Evolutionary conservation across 2,329 filamentous ascomycete genomes (phyloP), one percentile per base, ranked within the genome.

Genomic region (Cladophialophora carrionii): DNA sequence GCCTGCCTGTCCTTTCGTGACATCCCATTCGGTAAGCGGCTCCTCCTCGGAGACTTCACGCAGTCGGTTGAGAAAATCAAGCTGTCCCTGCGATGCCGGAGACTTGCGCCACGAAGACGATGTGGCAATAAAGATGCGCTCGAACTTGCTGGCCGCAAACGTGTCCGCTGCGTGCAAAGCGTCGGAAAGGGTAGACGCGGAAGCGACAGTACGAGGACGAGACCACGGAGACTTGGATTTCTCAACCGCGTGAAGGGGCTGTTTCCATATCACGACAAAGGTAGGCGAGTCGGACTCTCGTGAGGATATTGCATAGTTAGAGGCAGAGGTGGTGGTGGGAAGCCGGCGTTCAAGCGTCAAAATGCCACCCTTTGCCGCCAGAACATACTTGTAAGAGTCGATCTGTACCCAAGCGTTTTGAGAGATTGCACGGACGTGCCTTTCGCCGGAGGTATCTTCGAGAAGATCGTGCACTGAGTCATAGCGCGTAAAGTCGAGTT

Each of bases 401-500:
- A 94, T 84, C 71, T 89, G 87, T 1, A 98, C 92, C 95, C 95
- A 99, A 0, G 91, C 84, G 74, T 90, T 81, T 14, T 82, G 82
- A 74, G 92, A 96, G 22, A 96, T 81, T 17, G 84, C 81, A 52
- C 91, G 87, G 66, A 98, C 92, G 73, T 93, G 89, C 52, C 83
- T 83, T 73, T 98, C 94, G 31, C 86, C 87, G 2, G 88, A 89
- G 0, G 88, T 89, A 75, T 98, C 94, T 52, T 88, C 84, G 41
- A 99, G 89, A 14, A 99, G 84, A 72, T 98, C 95, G 69, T 92
- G 88, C n/a, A 99, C 88, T 2, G 90, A 94, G 64, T 90, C 90
- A 76, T 98, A 99, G 71, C 96, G 91, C 7, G 91, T 94, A 73
- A 98, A 96, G 0, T 86, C 89, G 32, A 97, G 80, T 22, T 82